Percentiles rank a stretch among this genome's conserved stretches.
These are phyloP conservation scores for Symbiotaphrina buchneri DNA, from an alignment of 495 filamentous ascomycete genomes.

Conservation along the genomic window DNA sequence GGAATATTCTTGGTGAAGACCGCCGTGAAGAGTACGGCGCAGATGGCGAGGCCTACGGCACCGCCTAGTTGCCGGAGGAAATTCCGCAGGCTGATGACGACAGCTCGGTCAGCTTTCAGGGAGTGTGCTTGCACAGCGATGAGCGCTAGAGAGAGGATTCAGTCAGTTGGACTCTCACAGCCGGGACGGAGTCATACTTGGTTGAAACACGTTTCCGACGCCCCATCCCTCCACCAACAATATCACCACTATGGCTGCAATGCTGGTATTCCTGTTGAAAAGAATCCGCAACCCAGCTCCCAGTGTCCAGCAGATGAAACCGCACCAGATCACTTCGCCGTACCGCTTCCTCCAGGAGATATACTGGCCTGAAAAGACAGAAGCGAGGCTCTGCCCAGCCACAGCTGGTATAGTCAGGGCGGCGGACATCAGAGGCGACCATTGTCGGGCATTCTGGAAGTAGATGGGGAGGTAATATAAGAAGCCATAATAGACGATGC, in stretches of 20 bases:
- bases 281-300: slow-evolving; percentile 27
- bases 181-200: slow-evolving; percentile 10
- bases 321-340: slow-evolving; percentile 31
- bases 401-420: slow-evolving; percentile 29
- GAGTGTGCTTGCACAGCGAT: slow-evolving; percentile 42
- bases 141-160: slow-evolving; percentile 15
- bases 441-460: slow-evolving; percentile 18
- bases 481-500: slow-evolving; percentile 31
- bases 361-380: slow-evolving; percentile 30
- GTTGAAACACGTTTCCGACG: slow-evolving; percentile 36
- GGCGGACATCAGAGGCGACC: slow-evolving; percentile 16
- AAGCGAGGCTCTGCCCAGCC: slow-evolving; percentile 23
- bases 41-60: slow-evolving; percentile 34
- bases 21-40: slow-evolving; percentile 29
- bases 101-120: slow-evolving; percentile 30
- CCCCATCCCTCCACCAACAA: slow-evolving; percentile 29
- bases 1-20: slow-evolving; percentile 24
- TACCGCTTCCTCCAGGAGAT: slow-evolving; percentile 31
- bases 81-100: slow-evolving; percentile 37
- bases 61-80: slow-evolving; percentile 39
- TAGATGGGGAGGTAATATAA: slow-evolving; percentile 26
- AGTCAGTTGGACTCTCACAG: background rate
- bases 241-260: slow-evolving; percentile 26
- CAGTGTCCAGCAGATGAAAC: slow-evolving; percentile 29
- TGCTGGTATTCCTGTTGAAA: slow-evolving; percentile 21